Base-by-base conservation (phyloP, 1,284 basidiomycete species). In the Ustilago lituana region DNA sequence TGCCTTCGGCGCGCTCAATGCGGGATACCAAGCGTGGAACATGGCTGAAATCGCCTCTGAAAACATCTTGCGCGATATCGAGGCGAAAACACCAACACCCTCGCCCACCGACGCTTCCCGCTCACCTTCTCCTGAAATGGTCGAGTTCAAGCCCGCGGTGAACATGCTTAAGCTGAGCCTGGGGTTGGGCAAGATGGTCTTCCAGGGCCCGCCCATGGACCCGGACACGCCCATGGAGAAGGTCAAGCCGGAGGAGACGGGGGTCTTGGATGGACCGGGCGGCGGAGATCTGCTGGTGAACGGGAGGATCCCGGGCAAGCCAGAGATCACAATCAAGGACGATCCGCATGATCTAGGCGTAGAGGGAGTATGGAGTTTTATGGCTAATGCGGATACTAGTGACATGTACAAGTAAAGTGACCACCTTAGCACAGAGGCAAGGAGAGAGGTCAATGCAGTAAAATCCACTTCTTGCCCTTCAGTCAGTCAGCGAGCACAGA, bases 11-110 rank as follows among this genome's bases (percentile, higher is more conserved):
- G 77, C 80, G 3, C 49, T 82, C 32, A 82, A 82, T 38, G 80
- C 80, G 0, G 80, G 80, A 9, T 81, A 81, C 53, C 79, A 81
- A 52, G 80, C 80, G 1, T 82, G 80, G 80, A 70, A 56, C 39
- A 81, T 81, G 80, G 80, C 78, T 10, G 80, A 82, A 40, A 51
- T 78, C 4, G 80, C 79, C 2, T 69, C 75, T 0, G 75, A 76
- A 38, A 82, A 82, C 61, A 79, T 82, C 27, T 45, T 81, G 20
- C 52, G 71, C 12, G 75, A 77, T 26, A 71, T 79, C 39, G 41
- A 55, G 22, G 48, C 48, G 14, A 55, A 64, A 15, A 51, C 51
- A 0, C 37, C 59, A n/a, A 44, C 20, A 15, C 43, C 24, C 23
- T 53, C 33, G 20, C 39, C 37, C 31, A 39, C 26, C 6, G 46